These are phyloP conservation scores for Mortierella sp. DNA, from an alignment of 371 early-diverging fungal species.

Conservation along the genomic window DNA sequence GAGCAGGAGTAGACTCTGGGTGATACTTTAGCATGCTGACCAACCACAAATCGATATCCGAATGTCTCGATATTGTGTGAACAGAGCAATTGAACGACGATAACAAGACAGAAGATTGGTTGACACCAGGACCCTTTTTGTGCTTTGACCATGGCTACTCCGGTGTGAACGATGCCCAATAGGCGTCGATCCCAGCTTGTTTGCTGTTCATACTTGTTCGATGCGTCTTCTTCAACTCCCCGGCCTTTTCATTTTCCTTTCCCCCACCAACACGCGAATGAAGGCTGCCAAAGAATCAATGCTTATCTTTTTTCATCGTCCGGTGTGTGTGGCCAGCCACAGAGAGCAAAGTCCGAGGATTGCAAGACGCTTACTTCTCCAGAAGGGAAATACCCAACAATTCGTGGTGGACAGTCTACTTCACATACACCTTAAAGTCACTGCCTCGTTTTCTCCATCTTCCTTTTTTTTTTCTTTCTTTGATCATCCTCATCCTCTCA, in stretches of 20 bases:
- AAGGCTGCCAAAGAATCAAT: background rate
- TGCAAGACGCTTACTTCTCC: background rate
- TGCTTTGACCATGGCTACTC: background rate
- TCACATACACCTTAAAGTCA: background rate
- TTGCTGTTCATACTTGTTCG: background rate
- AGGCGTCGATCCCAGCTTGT: background rate
- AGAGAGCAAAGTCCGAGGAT: constrained; percentile 10
- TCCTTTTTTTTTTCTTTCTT: constrained; percentile 1
- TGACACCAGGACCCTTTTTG: no score
- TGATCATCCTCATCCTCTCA: background rate
- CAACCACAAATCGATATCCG: background rate
- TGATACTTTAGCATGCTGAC: constrained; percentile 5
- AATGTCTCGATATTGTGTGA: no score
- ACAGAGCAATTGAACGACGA: background rate
- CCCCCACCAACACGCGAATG: background rate
- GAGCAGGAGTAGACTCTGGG: background rate
- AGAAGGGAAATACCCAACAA: background rate
- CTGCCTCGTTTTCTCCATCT: background rate
- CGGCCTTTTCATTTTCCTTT: background rate
- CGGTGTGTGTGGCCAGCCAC: background rate
- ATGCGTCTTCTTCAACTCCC: background rate
- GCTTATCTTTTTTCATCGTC: background rate
- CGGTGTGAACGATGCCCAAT: background rate
- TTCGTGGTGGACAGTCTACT: background rate
- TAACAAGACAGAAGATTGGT: background rate